phyloP scores from a whole-genome alignment of 176 grass and related monocot genomes.

The Secale cereale region DNA sequence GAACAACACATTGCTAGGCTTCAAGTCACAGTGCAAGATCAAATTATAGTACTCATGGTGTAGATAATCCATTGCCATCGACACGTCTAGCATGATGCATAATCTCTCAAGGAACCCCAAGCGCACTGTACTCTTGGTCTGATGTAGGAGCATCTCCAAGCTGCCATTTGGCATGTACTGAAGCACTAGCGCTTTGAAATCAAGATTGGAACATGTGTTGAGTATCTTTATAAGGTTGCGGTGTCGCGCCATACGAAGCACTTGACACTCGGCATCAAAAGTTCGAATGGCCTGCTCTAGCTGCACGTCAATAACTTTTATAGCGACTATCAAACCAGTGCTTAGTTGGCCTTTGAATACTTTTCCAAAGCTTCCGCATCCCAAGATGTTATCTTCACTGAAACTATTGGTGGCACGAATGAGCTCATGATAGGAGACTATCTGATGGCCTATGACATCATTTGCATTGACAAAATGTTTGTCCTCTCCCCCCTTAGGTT shows the following conservation, averaged over 20 bases:
- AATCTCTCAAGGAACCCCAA: background rate
- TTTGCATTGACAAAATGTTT: rapidly evolving
- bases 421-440: no score
- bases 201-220: background rate
- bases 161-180: no score
- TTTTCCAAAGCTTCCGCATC: background rate
- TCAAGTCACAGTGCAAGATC: background rate
- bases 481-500: background rate
- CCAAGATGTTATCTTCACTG: no score
- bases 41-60: background rate
- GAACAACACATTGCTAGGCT: background rate
- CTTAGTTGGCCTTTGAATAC: background rate
- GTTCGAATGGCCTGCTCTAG: background rate
- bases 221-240: background rate
- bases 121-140: rapidly evolving
- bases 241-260: background rate
- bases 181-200: background rate
- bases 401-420: no score
- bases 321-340: background rate
- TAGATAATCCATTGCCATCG: background rate
- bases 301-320: background rate
- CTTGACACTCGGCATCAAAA: background rate
- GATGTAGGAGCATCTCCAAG: no score
- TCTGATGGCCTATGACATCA: rapidly evolving
- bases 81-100: background rate